These are phyloP conservation scores for Goffeauzyma gilvescens DNA, from an alignment of 768 basidiomycete species.

Conservation along the genomic window DNA sequence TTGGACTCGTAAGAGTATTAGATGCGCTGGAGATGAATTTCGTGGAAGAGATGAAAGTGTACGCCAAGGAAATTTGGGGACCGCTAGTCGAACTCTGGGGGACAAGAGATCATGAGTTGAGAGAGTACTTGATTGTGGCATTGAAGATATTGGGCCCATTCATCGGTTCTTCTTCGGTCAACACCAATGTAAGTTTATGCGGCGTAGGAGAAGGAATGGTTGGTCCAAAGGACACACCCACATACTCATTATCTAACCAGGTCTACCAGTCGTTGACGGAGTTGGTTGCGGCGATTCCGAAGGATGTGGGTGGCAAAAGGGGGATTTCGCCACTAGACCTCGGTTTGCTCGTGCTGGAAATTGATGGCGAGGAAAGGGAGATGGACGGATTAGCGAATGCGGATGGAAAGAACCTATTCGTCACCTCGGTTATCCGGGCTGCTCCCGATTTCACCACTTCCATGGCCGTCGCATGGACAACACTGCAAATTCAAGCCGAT, in stretches of 20 bases:
- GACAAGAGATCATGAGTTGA: slow-evolving; percentile 54
- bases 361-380: background rate
- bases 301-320: slow-evolving; percentile 47
- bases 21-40: slow-evolving; percentile 61
- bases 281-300: slow-evolving; percentile 39
- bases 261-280: too few species aligned
- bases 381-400: too few species aligned
- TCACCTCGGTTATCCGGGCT: too few species aligned
- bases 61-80: slow-evolving; percentile 48
- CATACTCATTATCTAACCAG: too few species aligned
- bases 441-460: too few species aligned
- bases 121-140: slow-evolving; percentile 60
- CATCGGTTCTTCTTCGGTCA: too few species aligned
- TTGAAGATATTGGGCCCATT: slow-evolving; percentile 56
- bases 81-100: slow-evolving; percentile 53
- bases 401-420: too few species aligned
- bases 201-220: too few species aligned
- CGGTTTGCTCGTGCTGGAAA: background rate
- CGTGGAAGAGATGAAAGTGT: slow-evolving; percentile 41
- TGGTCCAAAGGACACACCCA: too few species aligned
- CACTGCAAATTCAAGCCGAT: too few species aligned
- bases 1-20: slow-evolving; percentile 49
- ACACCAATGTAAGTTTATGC: too few species aligned
- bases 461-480: too few species aligned
- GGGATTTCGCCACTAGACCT: slow-evolving; percentile 49